These are phyloP conservation scores for Chenopodium berlandieri DNA, from an alignment of 148 eudicot genomes.

Conservation along the genomic window DNA sequence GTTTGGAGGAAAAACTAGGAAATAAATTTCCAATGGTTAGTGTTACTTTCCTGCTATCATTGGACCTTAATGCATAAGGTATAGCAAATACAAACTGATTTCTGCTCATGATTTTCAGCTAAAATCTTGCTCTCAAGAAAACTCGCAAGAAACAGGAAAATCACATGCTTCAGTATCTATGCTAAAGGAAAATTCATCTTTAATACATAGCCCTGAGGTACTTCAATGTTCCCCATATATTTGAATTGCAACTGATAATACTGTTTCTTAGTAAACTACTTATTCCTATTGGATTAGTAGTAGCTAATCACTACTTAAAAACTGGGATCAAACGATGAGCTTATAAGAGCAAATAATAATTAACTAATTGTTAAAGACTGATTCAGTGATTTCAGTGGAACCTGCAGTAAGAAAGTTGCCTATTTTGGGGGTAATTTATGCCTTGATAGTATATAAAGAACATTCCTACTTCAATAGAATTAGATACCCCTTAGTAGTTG, in stretches of 20 bases:
- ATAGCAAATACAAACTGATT: conserved; percentile 4
- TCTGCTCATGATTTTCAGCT: conserved; percentile 32
- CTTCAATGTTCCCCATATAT: not conserved
- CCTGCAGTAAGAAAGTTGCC: not conserved
- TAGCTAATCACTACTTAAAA: not conserved
- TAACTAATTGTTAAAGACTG: not conserved
- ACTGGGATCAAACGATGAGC: not conserved
- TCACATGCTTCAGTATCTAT: conserved; percentile 31
- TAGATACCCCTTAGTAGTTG: not conserved
- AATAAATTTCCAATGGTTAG: conserved; percentile 53
- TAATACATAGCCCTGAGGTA: conserved; percentile 39
- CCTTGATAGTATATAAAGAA: not conserved
- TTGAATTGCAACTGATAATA: not conserved
- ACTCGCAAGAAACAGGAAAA: conserved; percentile 33
- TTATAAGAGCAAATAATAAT: not conserved
- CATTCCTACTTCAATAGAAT: not conserved
- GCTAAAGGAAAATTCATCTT: conserved; percentile 34
- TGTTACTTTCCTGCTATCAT: not conserved
- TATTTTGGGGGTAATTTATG: no score
- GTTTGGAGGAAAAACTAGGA: conserved; percentile 52
- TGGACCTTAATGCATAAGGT: not conserved
- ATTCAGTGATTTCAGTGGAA: not conserved
- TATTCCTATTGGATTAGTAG: not conserved
- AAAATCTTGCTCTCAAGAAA: conserved; percentile 35
- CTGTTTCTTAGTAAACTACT: not conserved